Conservation (phyloP, 73 alveolate species). For the Uronychia setigera region DNA sequence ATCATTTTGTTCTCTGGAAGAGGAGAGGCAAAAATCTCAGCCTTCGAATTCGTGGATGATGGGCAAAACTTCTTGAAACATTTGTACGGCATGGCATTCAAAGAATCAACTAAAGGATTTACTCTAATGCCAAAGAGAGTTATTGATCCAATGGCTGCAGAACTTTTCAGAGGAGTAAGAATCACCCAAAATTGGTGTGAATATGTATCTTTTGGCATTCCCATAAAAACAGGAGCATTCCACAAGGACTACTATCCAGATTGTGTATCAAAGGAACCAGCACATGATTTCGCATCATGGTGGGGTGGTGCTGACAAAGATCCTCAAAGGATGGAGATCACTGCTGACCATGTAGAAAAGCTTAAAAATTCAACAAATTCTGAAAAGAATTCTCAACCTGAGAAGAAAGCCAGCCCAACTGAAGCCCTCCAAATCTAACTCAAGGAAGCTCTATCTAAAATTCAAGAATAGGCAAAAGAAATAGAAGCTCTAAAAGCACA, state of each 20-base stretch:
- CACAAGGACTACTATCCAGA: constrained; percentile 78
- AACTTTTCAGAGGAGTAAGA: constrained; percentile 77
- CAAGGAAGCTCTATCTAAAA: background rate
- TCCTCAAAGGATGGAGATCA: constrained; percentile 64
- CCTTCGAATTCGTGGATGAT: constrained; percentile 73
- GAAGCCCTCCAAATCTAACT: background rate
- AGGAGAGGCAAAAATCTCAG: constrained; percentile 86
- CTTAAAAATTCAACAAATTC: background rate
- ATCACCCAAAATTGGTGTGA: constrained; percentile 70
- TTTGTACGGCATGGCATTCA: constrained; percentile 47
- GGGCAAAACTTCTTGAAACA: constrained; percentile 65
- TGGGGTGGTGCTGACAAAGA: constrained; percentile 80
- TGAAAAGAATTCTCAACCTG: background rate
- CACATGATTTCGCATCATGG: constrained; percentile 82
- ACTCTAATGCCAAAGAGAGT: constrained; percentile 83
- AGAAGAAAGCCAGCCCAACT: background rate
- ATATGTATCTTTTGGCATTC: constrained; percentile 70
- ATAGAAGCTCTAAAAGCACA: background rate
- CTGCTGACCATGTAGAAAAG: constrained; percentile 5
- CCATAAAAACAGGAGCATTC: constrained; percentile 76
- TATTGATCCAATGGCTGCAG: constrained; percentile 62
- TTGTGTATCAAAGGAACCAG: constrained; percentile 68
- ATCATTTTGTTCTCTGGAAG: constrained; percentile 80
- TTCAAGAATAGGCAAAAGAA: background rate
- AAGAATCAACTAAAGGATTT: constrained; percentile 73